Base-by-base conservation (phyloP, 352 stramenopile species). In the Elongisporangium undulatum region DNA sequence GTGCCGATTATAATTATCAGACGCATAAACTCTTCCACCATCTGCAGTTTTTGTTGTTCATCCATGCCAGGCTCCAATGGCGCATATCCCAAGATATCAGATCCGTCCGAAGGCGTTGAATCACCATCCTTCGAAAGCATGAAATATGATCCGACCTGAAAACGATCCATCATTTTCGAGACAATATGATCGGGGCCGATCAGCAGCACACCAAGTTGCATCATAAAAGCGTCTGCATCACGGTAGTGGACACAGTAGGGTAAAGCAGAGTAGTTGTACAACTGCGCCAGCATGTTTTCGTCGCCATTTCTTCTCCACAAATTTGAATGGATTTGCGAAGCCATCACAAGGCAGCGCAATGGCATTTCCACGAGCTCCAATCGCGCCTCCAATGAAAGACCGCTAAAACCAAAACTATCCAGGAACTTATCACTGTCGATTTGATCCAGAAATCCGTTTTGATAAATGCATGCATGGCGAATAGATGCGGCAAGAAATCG, bases 201-300 rank as follows among this genome's bases (percentile, higher is more conserved):
- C 55, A 93, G 71, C 12, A 90, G 51, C 7, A 90, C 62, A 22
- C 79, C 69, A 21, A 95, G 73, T 54, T 95, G 87, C 48, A 94
- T 59, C 73, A 94, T 74, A 19, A 95, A 86, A 20, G 82, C 73
- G 51, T 95, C 87, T 3, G 85, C 69, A 53, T 95, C 87, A 49
- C 85, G 83, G 52, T 94, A 95, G 55, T 95, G 83, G 53, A 95
- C 74, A 45, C 87, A 95, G 63, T 94, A 95, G 16, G 87, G 85
- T 20, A 95, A 59, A 20, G 87, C 87, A 15, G 85, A 95, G 65
- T 95, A 95, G 68, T 95, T 95, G 75, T 94, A 95, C 48, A 95
- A 55, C 69, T 95, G 87, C 3, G 87, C 86, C 56, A 94, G 71
- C 87, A 95, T 95, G 55, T 92, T 95, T 64, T 95, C 87, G 61